Evolutionary conservation across 768 basidiomycete species (phyloP).

Genomic region (Rhodocollybia butyracea): DNA sequence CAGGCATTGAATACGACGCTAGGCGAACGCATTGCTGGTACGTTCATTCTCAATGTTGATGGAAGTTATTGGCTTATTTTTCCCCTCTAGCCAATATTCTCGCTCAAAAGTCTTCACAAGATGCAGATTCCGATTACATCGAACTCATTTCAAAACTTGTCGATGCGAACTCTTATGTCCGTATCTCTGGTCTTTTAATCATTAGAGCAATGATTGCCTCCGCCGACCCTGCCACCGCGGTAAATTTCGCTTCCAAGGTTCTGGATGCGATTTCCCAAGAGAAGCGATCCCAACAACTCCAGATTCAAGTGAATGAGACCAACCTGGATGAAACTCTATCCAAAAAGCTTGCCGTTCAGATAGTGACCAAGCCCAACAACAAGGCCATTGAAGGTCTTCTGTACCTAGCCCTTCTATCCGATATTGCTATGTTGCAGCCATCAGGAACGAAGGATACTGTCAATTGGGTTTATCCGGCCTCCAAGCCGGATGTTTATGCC

Average conservation of each 20-base stretch:
- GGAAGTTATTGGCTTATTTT: background rate
- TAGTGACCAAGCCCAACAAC: slow-evolving; percentile 51
- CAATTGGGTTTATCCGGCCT: slow-evolving; percentile 11
- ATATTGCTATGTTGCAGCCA: slow-evolving; percentile 46
- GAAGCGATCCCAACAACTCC: background rate
- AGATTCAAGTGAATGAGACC: background rate
- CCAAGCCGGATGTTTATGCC: slow-evolving; percentile 43
- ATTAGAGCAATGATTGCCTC: background rate
- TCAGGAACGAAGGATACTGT: slow-evolving; percentile 24
- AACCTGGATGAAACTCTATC: background rate
- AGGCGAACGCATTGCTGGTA: slow-evolving; percentile 66
- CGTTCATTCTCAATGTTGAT: slow-evolving; percentile 30
- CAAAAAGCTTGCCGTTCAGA: background rate
- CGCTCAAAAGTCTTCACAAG: background rate
- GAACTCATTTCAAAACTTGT: background rate
- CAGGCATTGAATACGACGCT: slow-evolving; percentile 50
- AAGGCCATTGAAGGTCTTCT: slow-evolving; percentile 51
- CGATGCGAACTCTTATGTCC: background rate
- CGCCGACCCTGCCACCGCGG: background rate
- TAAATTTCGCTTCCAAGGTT: background rate
- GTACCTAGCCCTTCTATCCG: slow-evolving; percentile 53
- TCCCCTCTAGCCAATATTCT: background rate
- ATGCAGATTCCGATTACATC: background rate
- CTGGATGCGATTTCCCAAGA: background rate
- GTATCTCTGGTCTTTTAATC: background rate